Evolutionary conservation across 176 grass and related monocot genomes (phyloP).

Genomic region (Eragrostis nindensis): DNA sequence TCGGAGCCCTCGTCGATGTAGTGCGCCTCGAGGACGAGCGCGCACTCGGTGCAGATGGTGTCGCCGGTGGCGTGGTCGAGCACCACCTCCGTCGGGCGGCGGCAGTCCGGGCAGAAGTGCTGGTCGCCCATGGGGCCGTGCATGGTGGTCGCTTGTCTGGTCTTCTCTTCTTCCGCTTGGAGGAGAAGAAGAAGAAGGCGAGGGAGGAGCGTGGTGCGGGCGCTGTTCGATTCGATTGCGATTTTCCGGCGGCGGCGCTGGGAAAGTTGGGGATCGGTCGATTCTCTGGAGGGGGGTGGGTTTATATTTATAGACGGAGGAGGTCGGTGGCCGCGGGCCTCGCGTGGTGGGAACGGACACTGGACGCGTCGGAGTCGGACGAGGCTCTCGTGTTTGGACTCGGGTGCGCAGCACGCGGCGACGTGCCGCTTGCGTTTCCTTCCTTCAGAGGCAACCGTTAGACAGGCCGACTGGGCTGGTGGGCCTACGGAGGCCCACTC

Average conservation of each 20-base stretch:
- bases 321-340: conserved; percentile 18
- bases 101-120: conserved; percentile 53
- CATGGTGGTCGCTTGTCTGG: background rate
- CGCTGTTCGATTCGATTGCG: background rate
- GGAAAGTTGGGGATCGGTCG: background rate
- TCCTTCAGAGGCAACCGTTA: background rate
- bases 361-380: background rate
- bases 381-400: background rate
- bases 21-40: conserved; percentile 59
- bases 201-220: background rate
- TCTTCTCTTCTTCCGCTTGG: background rate
- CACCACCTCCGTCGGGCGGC: conserved; percentile 45
- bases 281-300: background rate
- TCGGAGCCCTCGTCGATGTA: conserved; percentile 65
- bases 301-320: conserved; percentile 35
- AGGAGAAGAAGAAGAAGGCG: background rate
- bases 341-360: background rate
- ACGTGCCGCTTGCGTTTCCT: background rate
- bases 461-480: too few relatives aligned
- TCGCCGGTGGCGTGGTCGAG: conserved; percentile 63
- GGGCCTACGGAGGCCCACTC: too few relatives aligned
- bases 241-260: background rate
- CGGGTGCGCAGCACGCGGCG: background rate
- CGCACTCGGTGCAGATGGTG: conserved; percentile 78
- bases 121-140: background rate